Evolutionary conservation across 2,329 filamentous ascomycete genomes (phyloP).

Genomic region (Diaporthe velutina): DNA sequence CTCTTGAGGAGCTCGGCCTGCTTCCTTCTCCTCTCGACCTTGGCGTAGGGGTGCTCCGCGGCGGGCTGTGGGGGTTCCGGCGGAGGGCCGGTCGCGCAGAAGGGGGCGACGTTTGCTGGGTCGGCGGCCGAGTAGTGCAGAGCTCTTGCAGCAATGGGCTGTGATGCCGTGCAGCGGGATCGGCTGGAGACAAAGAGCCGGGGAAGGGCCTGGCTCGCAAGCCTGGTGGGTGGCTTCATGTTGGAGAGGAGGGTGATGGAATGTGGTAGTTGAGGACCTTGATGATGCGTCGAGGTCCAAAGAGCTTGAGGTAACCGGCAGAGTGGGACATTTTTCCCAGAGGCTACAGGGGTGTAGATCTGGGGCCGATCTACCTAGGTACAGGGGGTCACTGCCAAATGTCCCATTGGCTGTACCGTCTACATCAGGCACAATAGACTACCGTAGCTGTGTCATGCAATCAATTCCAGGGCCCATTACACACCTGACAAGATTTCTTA

Average conservation of each 20-base stretch:
- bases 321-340: conserved; percentile 10
- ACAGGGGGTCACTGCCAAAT: not conserved
- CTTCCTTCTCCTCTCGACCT: conserved; percentile 62
- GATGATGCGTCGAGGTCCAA: conserved; percentile 6
- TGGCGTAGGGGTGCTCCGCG: conserved; percentile 53
- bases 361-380: conserved; percentile 9
- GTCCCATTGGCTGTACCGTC: conserved; percentile 14
- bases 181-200: conserved; percentile 6
- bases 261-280: not conserved
- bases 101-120: conserved; percentile 62
- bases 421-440: not conserved
- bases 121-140: conserved; percentile 50
- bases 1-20: conserved; percentile 68
- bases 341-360: not conserved
- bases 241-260: not conserved
- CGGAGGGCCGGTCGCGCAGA: conserved; percentile 70
- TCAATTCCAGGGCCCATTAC: not conserved
- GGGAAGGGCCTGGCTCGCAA: conserved; percentile 23
- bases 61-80: conserved; percentile 66
- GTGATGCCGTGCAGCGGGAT: not conserved
- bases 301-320: not conserved
- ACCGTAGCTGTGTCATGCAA: not conserved
- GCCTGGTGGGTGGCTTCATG: conserved; percentile 33
- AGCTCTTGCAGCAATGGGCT: not conserved
- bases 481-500: not conserved